Evolutionary conservation across 2,329 filamentous ascomycete genomes (phyloP), one percentile per base, ranked within the genome.

Genomic region (Botrytis paeoniae): DNA sequence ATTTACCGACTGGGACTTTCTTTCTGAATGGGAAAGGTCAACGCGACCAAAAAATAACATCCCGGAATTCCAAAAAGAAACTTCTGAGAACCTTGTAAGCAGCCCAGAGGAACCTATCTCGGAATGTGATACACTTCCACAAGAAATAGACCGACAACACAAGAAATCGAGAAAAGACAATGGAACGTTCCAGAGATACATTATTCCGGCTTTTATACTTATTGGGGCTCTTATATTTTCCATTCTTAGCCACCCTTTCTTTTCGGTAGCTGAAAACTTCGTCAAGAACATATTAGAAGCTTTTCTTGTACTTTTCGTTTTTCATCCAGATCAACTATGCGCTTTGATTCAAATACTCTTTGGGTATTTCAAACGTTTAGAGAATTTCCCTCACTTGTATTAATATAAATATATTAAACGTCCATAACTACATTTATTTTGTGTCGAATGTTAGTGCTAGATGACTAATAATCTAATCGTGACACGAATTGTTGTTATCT

Each of bases 21-120:
- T 62, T 7, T 18, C 14, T 3, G 60, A 62, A 29, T 62, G 35
- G 60, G 25, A 29, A 16, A 62, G 60, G 16, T n/a, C 37, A 62
- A 16, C 3, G 25, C 2, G 29, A 6, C 22, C 37, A 5, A 39
- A 16, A 41, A 25, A n/a, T 25, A 9, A 1, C n/a, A 0, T 20
- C 16, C 25, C 2, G 1, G 3, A 41, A 8, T 14, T 0, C 10
- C 20, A 25, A 14, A 2, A 61, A 1, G 25, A 41, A 62, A 39
- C 2, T 16, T 2, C 25, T 4, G 35, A n/a, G 7, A 25, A 61
- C 14, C 22, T 29, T 18, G 7, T 18, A 1, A 29, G 16, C 37
- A 25, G 29, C 4, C 7, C 2, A n/a, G 2, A 41, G 12, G 3
- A 62, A 2, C 25, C 14, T 3, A 29, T 18, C 8, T 5, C 25